A percentile compares a stretch with the other conserved stretches of the same genome.
These are phyloP conservation scores for Centrapalus pauciflorus DNA, from an alignment of 129 eudicot species.

Conservation along the genomic window DNA sequence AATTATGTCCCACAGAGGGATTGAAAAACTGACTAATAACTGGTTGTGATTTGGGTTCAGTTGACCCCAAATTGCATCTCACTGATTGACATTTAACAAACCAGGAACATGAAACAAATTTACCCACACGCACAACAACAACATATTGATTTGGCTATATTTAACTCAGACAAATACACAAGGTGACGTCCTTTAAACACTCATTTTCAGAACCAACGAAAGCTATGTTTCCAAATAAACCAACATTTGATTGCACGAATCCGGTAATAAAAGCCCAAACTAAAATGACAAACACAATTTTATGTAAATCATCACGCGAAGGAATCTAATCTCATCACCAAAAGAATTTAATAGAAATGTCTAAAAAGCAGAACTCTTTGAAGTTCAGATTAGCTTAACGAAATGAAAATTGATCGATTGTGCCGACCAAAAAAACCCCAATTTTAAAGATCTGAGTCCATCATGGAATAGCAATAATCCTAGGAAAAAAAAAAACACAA, in stretches of 20 bases:
- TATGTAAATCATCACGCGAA: constrained; percentile 8
- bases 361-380: background rate
- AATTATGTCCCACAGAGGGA: background rate
- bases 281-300: background rate
- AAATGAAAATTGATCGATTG: constrained; percentile 2
- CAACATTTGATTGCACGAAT: constrained; percentile 1
- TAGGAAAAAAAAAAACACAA: background rate
- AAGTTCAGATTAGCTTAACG: background rate
- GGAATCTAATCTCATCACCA: background rate
- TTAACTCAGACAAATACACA: background rate
- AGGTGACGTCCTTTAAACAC: background rate
- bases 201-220: constrained; percentile 3
- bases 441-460: constrained; percentile 8
- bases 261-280: background rate
- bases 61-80: constrained; percentile 14
- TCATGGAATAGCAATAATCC: background rate
- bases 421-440: background rate
- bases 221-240: background rate
- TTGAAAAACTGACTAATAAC: too few species aligned
- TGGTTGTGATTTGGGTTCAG: background rate
- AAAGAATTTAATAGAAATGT: background rate
- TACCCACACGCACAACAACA: constrained; percentile 2
- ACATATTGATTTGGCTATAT: background rate
- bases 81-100: constrained; percentile 15
- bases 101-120: constrained; percentile 3